A percentile compares a stretch with the other conserved stretches of the same genome.
These are phyloP conservation scores for Ajuga reptans DNA, from an alignment of 305 asterid species.

Conservation along the genomic window DNA sequence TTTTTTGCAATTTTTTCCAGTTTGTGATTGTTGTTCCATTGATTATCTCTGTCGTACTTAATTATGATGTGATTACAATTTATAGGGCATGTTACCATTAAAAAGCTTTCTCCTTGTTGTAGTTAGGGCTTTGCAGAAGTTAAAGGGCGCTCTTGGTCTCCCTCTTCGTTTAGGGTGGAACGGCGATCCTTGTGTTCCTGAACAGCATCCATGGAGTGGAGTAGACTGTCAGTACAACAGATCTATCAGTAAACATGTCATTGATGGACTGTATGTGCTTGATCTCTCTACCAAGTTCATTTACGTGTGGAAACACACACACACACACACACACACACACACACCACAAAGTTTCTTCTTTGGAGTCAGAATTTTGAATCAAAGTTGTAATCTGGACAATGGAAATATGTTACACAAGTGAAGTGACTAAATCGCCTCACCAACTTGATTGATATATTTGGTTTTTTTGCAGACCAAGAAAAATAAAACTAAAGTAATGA, in stretches of 20 bases:
- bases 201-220: conserved; percentile 96
- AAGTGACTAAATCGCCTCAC: conserved; percentile 11
- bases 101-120: conserved; percentile 16
- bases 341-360: background rate
- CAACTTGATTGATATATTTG: background rate
- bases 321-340: background rate
- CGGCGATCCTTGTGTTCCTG: conserved; percentile 97
- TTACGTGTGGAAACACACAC: background rate
- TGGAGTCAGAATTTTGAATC: background rate
- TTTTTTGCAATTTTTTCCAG: background rate
- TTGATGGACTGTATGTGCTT: conserved; percentile 86
- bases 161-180: conserved; percentile 98
- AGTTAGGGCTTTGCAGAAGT: conserved; percentile 69
- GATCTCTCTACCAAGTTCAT: conserved; percentile 21
- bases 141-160: conserved; percentile 78
- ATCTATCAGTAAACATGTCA: conserved; percentile 59
- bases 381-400: background rate
- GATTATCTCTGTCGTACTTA: background rate
- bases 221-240: conserved; percentile 74
- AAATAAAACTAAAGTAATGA: background rate
- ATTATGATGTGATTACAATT: background rate
- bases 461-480: background rate
- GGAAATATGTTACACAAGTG: background rate
- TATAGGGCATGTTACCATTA: background rate
- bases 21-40: background rate